Evolutionary conservation across 106 monocot species (phyloP), one percentile per base, ranked within the genome.

Genomic region (Dioscorea alata): DNA sequence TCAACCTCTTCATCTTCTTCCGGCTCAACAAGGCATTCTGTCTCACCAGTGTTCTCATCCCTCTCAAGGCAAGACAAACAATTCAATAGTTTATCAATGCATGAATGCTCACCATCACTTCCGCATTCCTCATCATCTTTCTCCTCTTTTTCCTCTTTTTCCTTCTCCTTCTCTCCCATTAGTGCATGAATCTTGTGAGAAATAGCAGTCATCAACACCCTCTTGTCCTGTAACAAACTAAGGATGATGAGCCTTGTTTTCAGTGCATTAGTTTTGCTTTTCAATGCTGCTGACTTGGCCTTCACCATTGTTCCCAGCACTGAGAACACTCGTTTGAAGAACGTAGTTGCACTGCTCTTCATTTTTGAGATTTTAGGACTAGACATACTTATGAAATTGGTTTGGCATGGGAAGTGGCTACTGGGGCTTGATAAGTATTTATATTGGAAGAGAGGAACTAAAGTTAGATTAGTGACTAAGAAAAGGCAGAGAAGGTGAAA

Each of bases 201-300:
- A 66, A 90, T 84, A 9, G 86, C 25, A 34, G 67, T 86, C 59
- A 70, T 73, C 42, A 86, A 50, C 25, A 86, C 33, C 67, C 81
- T 86, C 74, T 81, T 86, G 73, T 81, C 81, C 20, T 70, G 67
- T 23, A 86, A 78, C 16, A 90, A 49, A 13, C 73, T 58, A 25
- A 86, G 77, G 50, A 85, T 64, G 42, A 86, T 63, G 61, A 90
- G 78, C 21, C 85, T 71, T 8, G 85, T 89, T 77, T 85, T 85
- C 61, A 82, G 31, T 12, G 77, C 67, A 25, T 50, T 83, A 16
- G 86, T 77, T 75, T 83, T 90, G 78, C 71, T 78, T 72, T 83
- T 81, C 66, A 86, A 32, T 48, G 80, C 77, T 58, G 68, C 61
- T 22, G 83, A 68, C 68, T 90, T 90, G 34, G 75, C 69, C 65